phyloP scores from a whole-genome alignment of 306 rosid genomes.

The Hippophae rhamnoides region DNA sequence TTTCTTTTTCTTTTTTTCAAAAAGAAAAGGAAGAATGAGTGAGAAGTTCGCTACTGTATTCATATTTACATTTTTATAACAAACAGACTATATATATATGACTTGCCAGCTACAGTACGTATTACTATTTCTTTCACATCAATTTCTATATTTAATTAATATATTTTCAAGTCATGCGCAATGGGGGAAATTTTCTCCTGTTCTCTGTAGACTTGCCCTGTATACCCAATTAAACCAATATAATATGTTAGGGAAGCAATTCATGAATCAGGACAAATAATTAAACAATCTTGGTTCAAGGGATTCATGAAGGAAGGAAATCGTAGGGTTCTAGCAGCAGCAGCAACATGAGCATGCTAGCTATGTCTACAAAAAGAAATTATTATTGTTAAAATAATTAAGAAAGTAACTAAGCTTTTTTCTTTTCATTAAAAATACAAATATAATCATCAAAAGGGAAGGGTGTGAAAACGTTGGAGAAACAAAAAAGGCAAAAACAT shows the following conservation, averaged over 20 bases:
- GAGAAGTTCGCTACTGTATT: not conserved
- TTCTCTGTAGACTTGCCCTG: too few species aligned
- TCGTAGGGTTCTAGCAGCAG: not conserved
- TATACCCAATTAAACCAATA: too few species aligned
- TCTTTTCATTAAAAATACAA: conserved; percentile 3
- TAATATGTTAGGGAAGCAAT: too few species aligned
- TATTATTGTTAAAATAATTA: not conserved
- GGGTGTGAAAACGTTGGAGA: not conserved
- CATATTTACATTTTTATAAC: too few species aligned
- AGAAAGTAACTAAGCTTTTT: conserved; percentile 12
- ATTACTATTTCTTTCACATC: too few species aligned
- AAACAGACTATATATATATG: too few species aligned
- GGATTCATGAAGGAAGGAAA: conserved; percentile 1
- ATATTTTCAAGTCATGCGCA: too few species aligned
- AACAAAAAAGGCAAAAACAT: conserved; percentile 2
- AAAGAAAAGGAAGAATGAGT: not conserved
- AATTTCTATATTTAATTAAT: too few species aligned
- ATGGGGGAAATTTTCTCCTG: too few species aligned
- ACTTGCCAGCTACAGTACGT: too few species aligned
- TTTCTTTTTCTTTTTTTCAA: not conserved
- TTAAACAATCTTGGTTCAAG: not conserved
- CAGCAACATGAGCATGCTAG: too few species aligned
- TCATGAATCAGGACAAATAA: too few species aligned
- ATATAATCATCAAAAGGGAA: conserved; percentile 2
- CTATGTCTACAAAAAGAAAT: not conserved